Evolutionary conservation across 2,329 filamentous ascomycete genomes (phyloP), one percentile per base, ranked within the genome.

Genomic region (Iodosphaeria phyllophila): DNA sequence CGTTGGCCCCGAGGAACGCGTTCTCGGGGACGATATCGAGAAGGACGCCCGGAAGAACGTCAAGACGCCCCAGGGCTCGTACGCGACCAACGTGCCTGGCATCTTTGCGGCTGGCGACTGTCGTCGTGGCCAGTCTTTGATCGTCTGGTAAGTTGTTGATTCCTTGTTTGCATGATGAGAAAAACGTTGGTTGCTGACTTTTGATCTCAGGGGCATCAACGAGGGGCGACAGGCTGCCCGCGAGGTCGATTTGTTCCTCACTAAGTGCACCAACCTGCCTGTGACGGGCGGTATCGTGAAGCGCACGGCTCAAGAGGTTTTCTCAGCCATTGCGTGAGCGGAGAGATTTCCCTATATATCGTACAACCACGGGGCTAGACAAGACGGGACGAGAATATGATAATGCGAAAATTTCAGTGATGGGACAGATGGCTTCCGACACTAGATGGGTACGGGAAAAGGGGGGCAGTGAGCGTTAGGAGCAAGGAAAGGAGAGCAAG

Each of bases 91-190:
- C 46, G 50, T 92, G 13, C 64, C 77, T 10, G 86, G 84, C 34
- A 73, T 93, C 26, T 93, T 92, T 49, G 83, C 86, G 32, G 86
- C 86, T 32, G 86, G 86, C 54, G 86, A 95, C 53, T 93, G 86
- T 52, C 77, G 84, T 32, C 76, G 86, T 44, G 86, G 86, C 28
- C 86, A 95, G 56, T 92, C 82, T 28, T 61, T 95, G 30, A 93
- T 95, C 52, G 84, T 95, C 36, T 95, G 84, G 82, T 78, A 64
- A 64, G 71, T 61, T n/a, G 29, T 24, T 12, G 27, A 13, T 20
- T 11, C 11, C 1, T 8, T n/a, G n/a, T n/a, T n/a, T n/a, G n/a
- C 24, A 13, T 3, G 4, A 8, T 3, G 10, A 25, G 11, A 22
- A 23, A 27, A 11, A 28, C 27, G 29, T 15, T 12, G 20, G 12